Conservation (phyloP, 2,329 filamentous ascomycete genomes). For the Trichoderma sp. region DNA sequence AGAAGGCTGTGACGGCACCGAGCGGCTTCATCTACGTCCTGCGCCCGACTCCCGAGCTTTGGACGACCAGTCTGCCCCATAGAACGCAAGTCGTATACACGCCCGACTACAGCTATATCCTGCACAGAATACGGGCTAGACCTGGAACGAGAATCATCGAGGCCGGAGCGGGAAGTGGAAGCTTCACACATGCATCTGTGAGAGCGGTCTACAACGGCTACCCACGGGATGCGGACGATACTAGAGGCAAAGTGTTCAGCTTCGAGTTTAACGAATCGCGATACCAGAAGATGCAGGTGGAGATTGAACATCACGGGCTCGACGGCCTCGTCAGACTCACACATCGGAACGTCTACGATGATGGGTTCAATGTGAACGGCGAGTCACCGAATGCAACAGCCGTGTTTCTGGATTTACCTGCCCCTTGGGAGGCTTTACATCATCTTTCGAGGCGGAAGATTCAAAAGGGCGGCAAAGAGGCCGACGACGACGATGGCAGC, state of each 20-base stretch:
- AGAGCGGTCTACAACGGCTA: constrained; percentile 77
- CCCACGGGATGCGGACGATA: constrained; percentile 48
- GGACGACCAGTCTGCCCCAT: constrained; percentile 79
- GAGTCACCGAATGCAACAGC: constrained; percentile 66
- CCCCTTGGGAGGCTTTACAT: constrained; percentile 77
- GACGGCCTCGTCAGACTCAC: constrained; percentile 69
- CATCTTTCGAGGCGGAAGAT: constrained; percentile 64
- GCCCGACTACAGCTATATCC: constrained; percentile 81
- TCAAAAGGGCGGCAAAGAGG: constrained; percentile 33
- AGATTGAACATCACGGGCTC: constrained; percentile 69
- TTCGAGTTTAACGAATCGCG: constrained; percentile 80
- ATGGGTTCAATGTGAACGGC: constrained; percentile 68
- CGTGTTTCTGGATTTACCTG: constrained; percentile 78
- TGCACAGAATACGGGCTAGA: constrained; percentile 73
- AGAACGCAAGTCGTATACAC: constrained; percentile 86
- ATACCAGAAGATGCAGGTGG: constrained; percentile 67
- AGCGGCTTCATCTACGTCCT: constrained; percentile 79
- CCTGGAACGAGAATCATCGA: constrained; percentile 76
- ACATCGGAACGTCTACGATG: constrained; percentile 76
- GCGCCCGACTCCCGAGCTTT: constrained; percentile 77
- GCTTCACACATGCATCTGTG: constrained; percentile 78
- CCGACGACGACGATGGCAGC: constrained; percentile 32
- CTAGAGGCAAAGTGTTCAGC: constrained; percentile 73
- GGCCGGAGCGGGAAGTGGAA: constrained; percentile 79
- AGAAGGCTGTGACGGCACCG: constrained; percentile 56